A percentile compares a stretch with the other conserved stretches of the same genome.
phyloP scores from a whole-genome alignment of 176 grass and related monocot genomes.

The Carex myosuroides region DNA sequence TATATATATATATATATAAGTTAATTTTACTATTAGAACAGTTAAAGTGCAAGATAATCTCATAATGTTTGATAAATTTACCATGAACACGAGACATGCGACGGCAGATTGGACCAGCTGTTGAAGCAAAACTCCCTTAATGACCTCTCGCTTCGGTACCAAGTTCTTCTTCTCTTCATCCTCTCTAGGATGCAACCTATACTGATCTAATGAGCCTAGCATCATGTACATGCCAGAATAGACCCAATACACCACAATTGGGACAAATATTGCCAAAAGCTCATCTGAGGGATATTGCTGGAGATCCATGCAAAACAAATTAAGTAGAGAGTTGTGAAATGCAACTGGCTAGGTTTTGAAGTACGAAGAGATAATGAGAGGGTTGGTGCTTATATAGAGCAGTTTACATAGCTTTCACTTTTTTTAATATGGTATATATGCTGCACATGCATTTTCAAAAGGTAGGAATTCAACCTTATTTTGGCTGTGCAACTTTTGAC shows the following conservation, averaged over 20 bases:
- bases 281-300: slow-evolving; percentile 19
- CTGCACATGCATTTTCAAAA: background rate
- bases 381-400: slow-evolving; percentile 2
- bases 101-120: slow-evolving; percentile 32
- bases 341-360: background rate
- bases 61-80: background rate
- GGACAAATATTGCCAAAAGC: slow-evolving; percentile 18
- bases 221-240: slow-evolving; percentile 31
- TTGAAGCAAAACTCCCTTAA: slow-evolving; percentile 33
- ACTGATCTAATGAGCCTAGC: slow-evolving; percentile 27
- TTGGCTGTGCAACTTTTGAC: background rate
- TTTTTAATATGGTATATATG: background rate
- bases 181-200: slow-evolving; percentile 30
- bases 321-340: background rate
- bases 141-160: slow-evolving; percentile 30
- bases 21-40: background rate
- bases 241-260: slow-evolving; percentile 40
- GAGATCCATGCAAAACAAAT: background rate
- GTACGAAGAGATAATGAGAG: background rate
- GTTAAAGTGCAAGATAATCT: background rate
- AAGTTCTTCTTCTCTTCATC: slow-evolving; percentile 38
- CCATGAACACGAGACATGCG: background rate
- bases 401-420: background rate
- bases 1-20: slow-evolving; percentile 2
- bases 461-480: background rate